Evolutionary conservation across 139 green algal species (phyloP).

Genomic region (Deuterostichococcus epilithicus): DNA sequence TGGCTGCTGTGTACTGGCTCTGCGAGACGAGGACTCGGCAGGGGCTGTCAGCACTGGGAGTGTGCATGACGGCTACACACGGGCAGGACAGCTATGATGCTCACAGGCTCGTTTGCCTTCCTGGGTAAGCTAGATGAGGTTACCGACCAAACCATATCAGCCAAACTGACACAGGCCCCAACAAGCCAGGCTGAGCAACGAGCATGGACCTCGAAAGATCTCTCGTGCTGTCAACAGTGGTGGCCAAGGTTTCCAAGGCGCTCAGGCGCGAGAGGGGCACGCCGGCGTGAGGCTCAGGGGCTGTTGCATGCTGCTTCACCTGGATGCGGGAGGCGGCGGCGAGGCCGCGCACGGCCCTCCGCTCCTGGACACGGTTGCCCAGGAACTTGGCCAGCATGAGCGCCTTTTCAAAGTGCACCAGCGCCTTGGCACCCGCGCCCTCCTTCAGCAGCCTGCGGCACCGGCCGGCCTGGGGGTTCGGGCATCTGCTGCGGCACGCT

Average conservation of each 20-base stretch:
- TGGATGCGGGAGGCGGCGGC: constrained; percentile 72
- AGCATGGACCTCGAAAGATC: too few relatives aligned
- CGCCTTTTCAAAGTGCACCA: constrained; percentile 94
- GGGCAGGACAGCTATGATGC: background rate
- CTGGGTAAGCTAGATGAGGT: too few relatives aligned
- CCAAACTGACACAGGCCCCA: too few relatives aligned
- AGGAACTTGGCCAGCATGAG: constrained; percentile 80
- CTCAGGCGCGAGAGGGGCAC: too few relatives aligned
- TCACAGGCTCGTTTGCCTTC: background rate
- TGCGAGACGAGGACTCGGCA: background rate
- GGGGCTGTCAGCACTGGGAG: background rate
- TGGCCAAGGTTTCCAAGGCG: too few relatives aligned
- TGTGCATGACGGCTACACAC: too few relatives aligned
- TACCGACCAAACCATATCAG: too few relatives aligned
- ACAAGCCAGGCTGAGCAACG: too few relatives aligned
- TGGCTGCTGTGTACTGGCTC: constrained; percentile 67
- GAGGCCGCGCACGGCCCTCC: constrained; percentile 80
- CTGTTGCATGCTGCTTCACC: constrained; percentile 26
- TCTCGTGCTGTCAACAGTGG: too few relatives aligned
- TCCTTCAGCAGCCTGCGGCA: constrained; percentile 72
- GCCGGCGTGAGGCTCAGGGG: too few relatives aligned
- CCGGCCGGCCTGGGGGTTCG: too few relatives aligned
- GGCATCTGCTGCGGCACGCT: too few relatives aligned
- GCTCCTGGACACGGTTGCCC: constrained; percentile 72
- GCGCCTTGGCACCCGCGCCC: constrained; percentile 63